Evolutionary conservation across 2,329 filamentous ascomycete genomes (phyloP), one percentile per base, ranked within the genome.

Genomic region (Curvularia lunata): DNA sequence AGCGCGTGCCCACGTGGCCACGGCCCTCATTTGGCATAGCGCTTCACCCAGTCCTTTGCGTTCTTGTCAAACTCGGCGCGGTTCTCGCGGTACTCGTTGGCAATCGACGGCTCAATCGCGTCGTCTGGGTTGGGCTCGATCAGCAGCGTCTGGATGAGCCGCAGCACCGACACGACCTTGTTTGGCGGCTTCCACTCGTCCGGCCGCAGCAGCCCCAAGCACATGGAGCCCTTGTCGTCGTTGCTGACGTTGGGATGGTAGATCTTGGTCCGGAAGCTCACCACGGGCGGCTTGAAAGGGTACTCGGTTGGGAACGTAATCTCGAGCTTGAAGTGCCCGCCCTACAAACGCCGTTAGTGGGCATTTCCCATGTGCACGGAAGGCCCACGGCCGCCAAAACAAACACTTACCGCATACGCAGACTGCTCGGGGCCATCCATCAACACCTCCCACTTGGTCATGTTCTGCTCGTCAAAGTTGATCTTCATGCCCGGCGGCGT

Each of bases 161-260:
- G 86, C 61, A 97, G 85, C 27, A 97, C 91, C 52, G 86, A 85
- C 45, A 80, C 79, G 64, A 97, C 85, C 80, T 88, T 90, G 71
- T 89, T 91, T 60, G 88, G 88, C 18, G 93, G 93, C 83, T 97
- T 97, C 93, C 93, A 97, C 78, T 91, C 88, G 70, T 96, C 92
- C 28, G 89, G 78, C 75, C 93, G 91, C 67, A 97, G 86, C 77
- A 93, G 85, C 59, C 86, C 88, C 43, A 97, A 83, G 79, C 93
- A 97, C 86, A 97, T 91, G 79, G 85, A 89, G 61, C 93, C 93
- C 66, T 87, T 86, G 73, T 86, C 85, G 77, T 96, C 92, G 83
- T 96, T 95, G 73, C 89, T 92, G 58, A 97, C 86, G 80, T 97
- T 97, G 43, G 93, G 92, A 81, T 97, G 93, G 85, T 96, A 97